Conservation (phyloP, 108 stramenopile genomes). For the Conticribra weissflogii region DNA sequence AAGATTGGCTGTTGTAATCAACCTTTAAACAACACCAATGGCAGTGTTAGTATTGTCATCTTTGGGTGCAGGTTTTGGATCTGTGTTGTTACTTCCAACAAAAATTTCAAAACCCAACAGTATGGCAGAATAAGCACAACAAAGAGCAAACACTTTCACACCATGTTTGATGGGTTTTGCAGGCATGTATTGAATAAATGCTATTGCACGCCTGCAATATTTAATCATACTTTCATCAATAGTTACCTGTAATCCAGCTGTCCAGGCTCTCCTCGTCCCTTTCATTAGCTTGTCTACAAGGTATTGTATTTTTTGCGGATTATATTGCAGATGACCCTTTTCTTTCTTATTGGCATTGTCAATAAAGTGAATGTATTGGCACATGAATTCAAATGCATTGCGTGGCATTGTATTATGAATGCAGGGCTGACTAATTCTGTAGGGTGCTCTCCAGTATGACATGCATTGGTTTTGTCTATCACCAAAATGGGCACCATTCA, state of each 20-base stretch:
- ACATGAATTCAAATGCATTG: neutral
- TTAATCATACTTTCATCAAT: neutral
- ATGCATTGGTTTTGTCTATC: neutral
- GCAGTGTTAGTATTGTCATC: neutral
- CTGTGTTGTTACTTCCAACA: neutral
- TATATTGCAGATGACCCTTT: neutral
- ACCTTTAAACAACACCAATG: neutral
- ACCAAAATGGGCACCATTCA: neutral
- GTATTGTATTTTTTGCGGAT: neutral
- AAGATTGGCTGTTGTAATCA: neutral
- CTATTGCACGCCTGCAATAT: constrained; percentile 3
- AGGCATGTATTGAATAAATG: neutral
- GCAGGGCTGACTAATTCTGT: neutral
- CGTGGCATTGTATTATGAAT: neutral
- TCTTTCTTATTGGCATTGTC: neutral
- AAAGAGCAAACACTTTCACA: neutral
- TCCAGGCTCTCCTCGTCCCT: neutral
- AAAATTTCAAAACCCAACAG: neutral
- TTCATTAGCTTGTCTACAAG: neutral
- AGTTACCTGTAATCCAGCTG: neutral
- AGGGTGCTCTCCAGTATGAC: neutral
- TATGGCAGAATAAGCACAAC: neutral
- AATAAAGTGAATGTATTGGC: neutral
- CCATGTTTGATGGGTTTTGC: neutral
- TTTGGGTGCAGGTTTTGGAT: too few species aligned